phyloP scores from a whole-genome alignment of 345 rosid species.

The Euphorbia lathyris region DNA sequence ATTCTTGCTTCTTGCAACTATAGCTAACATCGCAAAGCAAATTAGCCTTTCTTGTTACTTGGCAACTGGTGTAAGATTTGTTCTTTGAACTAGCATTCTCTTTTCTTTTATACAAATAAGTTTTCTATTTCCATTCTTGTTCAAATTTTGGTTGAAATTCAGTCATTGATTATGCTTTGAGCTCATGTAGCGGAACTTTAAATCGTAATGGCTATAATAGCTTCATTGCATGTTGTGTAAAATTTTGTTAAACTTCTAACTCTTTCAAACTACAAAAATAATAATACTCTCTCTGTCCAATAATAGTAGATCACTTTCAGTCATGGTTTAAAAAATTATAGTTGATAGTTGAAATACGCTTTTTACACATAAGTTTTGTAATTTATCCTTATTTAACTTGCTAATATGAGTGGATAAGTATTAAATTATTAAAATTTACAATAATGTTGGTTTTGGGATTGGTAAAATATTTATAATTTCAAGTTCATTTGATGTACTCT shows the following conservation, averaged over 20 bases:
- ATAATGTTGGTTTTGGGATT: too few relatives aligned
- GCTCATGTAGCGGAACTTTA: neutral
- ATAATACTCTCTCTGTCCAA: too few relatives aligned
- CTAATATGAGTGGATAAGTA: too few relatives aligned
- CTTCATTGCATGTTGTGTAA: neutral
- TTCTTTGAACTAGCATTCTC: constrained; percentile 5
- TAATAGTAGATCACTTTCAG: too few relatives aligned
- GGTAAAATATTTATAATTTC: too few relatives aligned
- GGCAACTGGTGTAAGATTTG: constrained; percentile 72
- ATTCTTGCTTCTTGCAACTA: constrained; percentile 76
- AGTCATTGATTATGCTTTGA: neutral
- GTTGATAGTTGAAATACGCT: too few relatives aligned
- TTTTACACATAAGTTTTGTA: too few relatives aligned
- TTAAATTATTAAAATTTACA: too few relatives aligned
- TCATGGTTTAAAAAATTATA: too few relatives aligned
- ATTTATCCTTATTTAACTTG: too few relatives aligned
- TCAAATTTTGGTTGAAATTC: neutral
- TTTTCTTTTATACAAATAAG: neutral
- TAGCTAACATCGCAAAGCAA: constrained; percentile 92
- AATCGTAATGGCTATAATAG: neutral
- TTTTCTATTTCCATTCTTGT: neutral
- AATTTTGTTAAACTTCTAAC: neutral
- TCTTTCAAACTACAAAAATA: neutral
- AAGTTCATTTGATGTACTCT: too few relatives aligned
- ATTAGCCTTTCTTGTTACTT: constrained; percentile 80